Percentiles rank a stretch among this genome's conserved stretches.
Evolutionary conservation across 1,139 yeast genomes (phyloP).

Genomic region (Taphrina communis): DNA sequence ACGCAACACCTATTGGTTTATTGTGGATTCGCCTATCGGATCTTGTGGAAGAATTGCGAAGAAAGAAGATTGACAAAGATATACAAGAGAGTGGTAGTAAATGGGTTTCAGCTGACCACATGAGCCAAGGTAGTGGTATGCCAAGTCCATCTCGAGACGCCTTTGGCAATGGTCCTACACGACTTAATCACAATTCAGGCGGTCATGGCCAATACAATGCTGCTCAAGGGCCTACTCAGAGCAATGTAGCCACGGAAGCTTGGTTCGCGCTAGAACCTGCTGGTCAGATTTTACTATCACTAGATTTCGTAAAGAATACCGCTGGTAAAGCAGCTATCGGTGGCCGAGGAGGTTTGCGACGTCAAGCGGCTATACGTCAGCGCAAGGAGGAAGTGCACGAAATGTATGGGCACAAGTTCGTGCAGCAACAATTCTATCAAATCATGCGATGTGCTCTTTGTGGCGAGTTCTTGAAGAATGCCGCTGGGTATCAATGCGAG

Average conservation of each 20-base stretch:
- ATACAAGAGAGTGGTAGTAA: conserved; percentile 64
- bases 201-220: neutral
- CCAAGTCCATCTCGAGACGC: conserved; percentile 27
- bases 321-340: conserved; percentile 54
- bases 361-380: conserved; percentile 97
- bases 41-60: conserved; percentile 90
- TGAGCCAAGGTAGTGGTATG: conserved; percentile 31
- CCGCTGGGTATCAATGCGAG: conserved; percentile 94
- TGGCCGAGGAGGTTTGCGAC: conserved; percentile 77
- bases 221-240: neutral
- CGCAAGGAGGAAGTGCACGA: conserved; percentile 93
- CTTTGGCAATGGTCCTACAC: neutral
- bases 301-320: conserved; percentile 77
- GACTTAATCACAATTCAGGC: neutral
- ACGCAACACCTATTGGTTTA: conserved; percentile 84
- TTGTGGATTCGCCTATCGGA: conserved; percentile 90
- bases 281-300: conserved; percentile 79
- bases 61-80: conserved; percentile 81
- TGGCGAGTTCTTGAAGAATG: conserved; percentile 85
- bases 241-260: conserved; percentile 58
- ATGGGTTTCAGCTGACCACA: conserved; percentile 76
- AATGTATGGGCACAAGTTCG: conserved; percentile 96
- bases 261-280: conserved; percentile 95
- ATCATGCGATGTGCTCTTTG: conserved; percentile 97
- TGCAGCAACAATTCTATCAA: conserved; percentile 91